Base-by-base conservation (phyloP, 495 filamentous ascomycete species). In the Viridothelium virens region DNA sequence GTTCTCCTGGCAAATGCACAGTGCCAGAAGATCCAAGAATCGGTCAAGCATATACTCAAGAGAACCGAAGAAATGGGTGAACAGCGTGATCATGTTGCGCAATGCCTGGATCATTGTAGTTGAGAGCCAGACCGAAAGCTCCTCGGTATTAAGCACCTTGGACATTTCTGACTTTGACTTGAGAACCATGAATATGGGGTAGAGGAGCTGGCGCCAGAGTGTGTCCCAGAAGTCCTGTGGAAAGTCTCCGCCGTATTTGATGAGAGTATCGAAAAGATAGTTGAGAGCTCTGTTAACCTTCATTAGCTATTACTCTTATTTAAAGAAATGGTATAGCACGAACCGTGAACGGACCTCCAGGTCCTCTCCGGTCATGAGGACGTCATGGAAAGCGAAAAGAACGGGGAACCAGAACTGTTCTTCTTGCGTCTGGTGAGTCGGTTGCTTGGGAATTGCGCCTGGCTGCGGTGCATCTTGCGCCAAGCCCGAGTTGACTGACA, bases 41-140 rank as follows among this genome's bases (percentile, higher is more conserved):
- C 93, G 82, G 72, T 96, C 91, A 25, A 99, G 83, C 95, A 99
- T 97, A 74, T 96, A 93, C 74, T 97, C 91, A 36, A 99, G 78
- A 0, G 91, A 84, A 65, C 96, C 91, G 70, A 97, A 99, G 76
- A 97, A 97, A 75, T 99, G 94, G 0, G 94, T 99, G 73, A 99
- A 97, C 34, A 99, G 85, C 0, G 89, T 92, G 71, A 99, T 97
- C 89, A 99, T 96, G 77, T 96, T 97, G 61, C 94, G 86, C 68
- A 99, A 79, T 16, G 94, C 94, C 75, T 99, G 94, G 56, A 99
- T 99, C 92, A 99, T 97, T 25, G 94, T 99, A 0, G 94, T 99
- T 12, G 92, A 96, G 41, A 99, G 82, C 94, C 94, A 99, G n/a
- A 99, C 94, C 0, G 93, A 96, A 25, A 97, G 81, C 70, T 96